Evolutionary conservation across 1,284 basidiomycete genomes (phyloP).

Genomic region (Leucoagaricus sp.): DNA sequence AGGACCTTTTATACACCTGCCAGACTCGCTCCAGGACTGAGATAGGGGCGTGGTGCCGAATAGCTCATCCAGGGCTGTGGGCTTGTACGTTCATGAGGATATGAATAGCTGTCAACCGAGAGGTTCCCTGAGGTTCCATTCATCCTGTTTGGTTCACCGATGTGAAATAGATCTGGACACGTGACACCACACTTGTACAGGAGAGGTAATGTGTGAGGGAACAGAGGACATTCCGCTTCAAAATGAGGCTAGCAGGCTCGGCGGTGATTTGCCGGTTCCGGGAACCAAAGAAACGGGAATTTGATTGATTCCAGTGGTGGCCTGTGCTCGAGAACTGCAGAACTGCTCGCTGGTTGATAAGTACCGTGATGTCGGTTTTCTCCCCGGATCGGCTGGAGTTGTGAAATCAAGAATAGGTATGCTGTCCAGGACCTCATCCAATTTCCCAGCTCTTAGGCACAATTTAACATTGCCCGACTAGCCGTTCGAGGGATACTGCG

Average conservation of each 20-base stretch:
- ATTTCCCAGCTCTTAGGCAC: no score
- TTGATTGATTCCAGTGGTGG: no score
- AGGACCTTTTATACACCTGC: not conserved
- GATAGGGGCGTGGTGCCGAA: not conserved
- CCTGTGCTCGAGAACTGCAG: no score
- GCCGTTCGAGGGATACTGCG: no score
- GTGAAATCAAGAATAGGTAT: no score
- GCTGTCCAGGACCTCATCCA: no score
- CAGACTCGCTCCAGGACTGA: not conserved
- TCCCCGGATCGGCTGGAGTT: no score
- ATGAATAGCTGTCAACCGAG: not conserved
- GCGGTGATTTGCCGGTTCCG: not conserved
- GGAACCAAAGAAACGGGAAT: no score
- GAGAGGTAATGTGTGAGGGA: constrained; percentile 5
- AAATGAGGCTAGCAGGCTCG: not conserved
- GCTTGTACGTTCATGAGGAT: not conserved
- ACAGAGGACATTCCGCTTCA: no score
- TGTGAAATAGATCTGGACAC: not conserved
- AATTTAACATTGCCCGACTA: no score
- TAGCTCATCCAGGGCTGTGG: not conserved
- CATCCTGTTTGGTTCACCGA: not conserved
- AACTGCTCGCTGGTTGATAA: no score
- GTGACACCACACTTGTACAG: not conserved
- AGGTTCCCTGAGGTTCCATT: not conserved
- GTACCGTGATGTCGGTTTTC: no score